Conservation (phyloP, 139 green algal genomes). For the Mychonastes homosphaera region DNA sequence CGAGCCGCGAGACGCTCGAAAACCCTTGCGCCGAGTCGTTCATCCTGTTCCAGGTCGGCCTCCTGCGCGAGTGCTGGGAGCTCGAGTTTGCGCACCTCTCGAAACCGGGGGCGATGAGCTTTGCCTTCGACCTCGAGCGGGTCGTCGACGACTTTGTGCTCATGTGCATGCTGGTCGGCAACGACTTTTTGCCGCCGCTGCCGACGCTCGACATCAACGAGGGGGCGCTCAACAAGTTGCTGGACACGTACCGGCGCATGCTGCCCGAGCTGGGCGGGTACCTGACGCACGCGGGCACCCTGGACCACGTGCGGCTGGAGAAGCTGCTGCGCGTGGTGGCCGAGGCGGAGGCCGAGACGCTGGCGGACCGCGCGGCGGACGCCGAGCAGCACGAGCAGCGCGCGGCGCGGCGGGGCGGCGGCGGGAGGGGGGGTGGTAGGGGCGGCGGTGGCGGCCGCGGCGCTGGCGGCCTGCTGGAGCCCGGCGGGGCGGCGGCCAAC, state of each 20-base stretch:
- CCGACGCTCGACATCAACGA: slow-evolving; percentile 86
- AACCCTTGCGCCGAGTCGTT: slow-evolving; percentile 85
- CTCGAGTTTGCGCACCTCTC: slow-evolving; percentile 47
- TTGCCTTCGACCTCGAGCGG: slow-evolving; percentile 48
- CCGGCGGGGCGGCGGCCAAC: too few species aligned
- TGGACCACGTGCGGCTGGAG: slow-evolving; percentile 38
- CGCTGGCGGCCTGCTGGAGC: too few species aligned
- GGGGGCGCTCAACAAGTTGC: slow-evolving; percentile 78
- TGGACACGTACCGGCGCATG: slow-evolving; percentile 79
- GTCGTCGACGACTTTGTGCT: slow-evolving; percentile 93
- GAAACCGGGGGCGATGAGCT: background rate
- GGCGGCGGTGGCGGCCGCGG: background rate
- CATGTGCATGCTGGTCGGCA: slow-evolving; percentile 91
- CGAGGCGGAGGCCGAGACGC: slow-evolving; percentile 48
- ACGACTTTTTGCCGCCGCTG: slow-evolving; percentile 88
- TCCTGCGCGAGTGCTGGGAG: slow-evolving; percentile 85
- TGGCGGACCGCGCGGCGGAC: slow-evolving; percentile 49
- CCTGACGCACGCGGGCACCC: slow-evolving; percentile 61
- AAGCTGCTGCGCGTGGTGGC: slow-evolving; percentile 53
- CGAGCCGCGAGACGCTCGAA: slow-evolving; percentile 69
- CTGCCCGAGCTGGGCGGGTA: slow-evolving; percentile 76
- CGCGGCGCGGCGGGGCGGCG: too few species aligned
- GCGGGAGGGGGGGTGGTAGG: slow-evolving; percentile 20
- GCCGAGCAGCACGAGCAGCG: too few species aligned
- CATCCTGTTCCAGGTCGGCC: slow-evolving; percentile 81